These are phyloP conservation scores for Dianthus caryophyllus DNA, from an alignment of 148 eudicot genomes.

Conservation along the genomic window DNA sequence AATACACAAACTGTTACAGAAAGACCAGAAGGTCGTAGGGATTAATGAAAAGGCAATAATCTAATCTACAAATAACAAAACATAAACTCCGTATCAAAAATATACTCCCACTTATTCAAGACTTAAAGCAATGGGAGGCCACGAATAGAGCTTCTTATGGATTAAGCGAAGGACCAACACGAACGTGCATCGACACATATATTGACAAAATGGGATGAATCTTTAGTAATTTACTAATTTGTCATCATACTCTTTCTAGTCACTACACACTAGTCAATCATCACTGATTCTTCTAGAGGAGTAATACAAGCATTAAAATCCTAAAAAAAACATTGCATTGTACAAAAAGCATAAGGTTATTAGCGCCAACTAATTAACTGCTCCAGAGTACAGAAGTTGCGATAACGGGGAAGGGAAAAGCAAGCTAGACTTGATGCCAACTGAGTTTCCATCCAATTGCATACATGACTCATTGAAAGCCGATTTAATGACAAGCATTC, in stretches of 20 bases:
- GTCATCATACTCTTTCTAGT: background rate
- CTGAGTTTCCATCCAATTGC: background rate
- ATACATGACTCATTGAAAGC: slow-evolving; percentile 5
- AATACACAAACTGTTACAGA: background rate
- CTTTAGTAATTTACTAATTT: background rate
- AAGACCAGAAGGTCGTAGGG: background rate
- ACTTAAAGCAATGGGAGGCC: background rate
- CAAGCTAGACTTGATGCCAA: slow-evolving; percentile 1
- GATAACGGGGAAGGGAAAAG: background rate
- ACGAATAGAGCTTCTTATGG: background rate
- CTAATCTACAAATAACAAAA: background rate
- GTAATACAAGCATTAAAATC: background rate
- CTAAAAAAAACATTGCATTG: background rate
- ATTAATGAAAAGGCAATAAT: background rate
- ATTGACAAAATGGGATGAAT: background rate
- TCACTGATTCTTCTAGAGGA: background rate
- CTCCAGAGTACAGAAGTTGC: background rate
- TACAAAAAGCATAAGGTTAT: background rate
- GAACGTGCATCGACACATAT: background rate
- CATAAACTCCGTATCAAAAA: too few relatives aligned
- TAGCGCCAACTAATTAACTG: background rate
- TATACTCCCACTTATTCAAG: too few relatives aligned
- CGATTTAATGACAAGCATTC: background rate
- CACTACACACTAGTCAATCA: background rate
- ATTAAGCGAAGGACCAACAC: background rate